These are phyloP conservation scores for Tolypocladium tundrense DNA, from an alignment of 2,329 filamentous ascomycete genomes.

Conservation along the genomic window DNA sequence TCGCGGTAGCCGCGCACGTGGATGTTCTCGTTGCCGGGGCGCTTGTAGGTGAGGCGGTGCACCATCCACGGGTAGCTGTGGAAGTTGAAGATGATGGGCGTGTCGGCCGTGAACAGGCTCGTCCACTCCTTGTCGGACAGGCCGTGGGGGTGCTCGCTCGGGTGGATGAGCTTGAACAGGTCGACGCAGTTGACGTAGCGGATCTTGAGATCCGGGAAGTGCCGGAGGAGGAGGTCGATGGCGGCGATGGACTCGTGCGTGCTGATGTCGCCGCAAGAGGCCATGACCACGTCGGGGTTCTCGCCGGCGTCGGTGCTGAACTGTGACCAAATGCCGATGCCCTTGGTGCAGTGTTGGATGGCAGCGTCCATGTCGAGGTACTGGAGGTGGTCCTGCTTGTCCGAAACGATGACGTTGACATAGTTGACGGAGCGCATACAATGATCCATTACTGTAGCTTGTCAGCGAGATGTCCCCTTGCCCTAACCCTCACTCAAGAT, in stretches of 20 bases:
- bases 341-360: slow-evolving; percentile 67
- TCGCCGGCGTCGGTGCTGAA: slow-evolving; percentile 59
- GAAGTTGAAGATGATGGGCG: slow-evolving; percentile 74
- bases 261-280: slow-evolving; percentile 62
- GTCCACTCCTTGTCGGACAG: slow-evolving; percentile 56
- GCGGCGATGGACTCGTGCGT: slow-evolving; percentile 68
- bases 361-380: slow-evolving; percentile 66
- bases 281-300: slow-evolving; percentile 69
- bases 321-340: slow-evolving; percentile 67
- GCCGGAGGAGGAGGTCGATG: slow-evolving; percentile 59
- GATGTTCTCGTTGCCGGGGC: slow-evolving; percentile 55
- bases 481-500: not conserved
- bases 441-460: slow-evolving; percentile 56
- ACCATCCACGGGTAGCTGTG: slow-evolving; percentile 76
- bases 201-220: slow-evolving; percentile 63
- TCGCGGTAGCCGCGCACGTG: slow-evolving; percentile 72
- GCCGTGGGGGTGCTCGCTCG: slow-evolving; percentile 62
- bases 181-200: slow-evolving; percentile 75
- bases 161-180: slow-evolving; percentile 67
- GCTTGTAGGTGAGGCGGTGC: slow-evolving; percentile 66
- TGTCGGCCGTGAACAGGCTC: slow-evolving; percentile 61
- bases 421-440: slow-evolving; percentile 66
- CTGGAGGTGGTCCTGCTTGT: slow-evolving; percentile 71
- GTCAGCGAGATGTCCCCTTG: not conserved
- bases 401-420: slow-evolving; percentile 70